Percentiles rank a stretch among this genome's conserved stretches.
These are phyloP conservation scores for Sarocladium oryzae DNA, from an alignment of 2,329 filamentous ascomycete genomes.

Conservation along the genomic window DNA sequence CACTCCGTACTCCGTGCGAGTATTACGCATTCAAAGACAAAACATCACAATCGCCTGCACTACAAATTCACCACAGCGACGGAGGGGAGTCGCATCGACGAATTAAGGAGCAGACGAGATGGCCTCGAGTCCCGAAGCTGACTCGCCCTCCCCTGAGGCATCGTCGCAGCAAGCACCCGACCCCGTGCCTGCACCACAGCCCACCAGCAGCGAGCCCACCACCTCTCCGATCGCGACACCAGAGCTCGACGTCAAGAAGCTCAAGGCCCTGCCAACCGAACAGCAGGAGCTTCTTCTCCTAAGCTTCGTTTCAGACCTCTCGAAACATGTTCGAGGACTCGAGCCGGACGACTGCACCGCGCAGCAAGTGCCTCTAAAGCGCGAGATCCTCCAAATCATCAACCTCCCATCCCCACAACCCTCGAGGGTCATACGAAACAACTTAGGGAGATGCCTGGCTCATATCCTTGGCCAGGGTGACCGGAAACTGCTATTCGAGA, in stretches of 20 bases:
- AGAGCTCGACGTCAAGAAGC: conserved; percentile 84
- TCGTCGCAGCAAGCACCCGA: conserved; percentile 15
- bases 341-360: conserved; percentile 74
- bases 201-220: conserved; percentile 31
- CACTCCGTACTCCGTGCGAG: too few relatives aligned
- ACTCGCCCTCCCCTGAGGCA: conserved; percentile 19
- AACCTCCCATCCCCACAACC: conserved; percentile 77
- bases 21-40: conserved; percentile 6
- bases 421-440: conserved; percentile 83
- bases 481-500: conserved; percentile 87
- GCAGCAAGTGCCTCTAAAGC: conserved; percentile 88
- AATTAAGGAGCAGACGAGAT: conserved; percentile 20
- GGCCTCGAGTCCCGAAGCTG: conserved; percentile 30
- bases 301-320: conserved; percentile 77
- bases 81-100: conserved; percentile 14
- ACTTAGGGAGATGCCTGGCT: conserved; percentile 76
- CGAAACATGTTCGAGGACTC: conserved; percentile 70
- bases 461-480: conserved; percentile 81
- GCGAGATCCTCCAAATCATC: conserved; percentile 89
- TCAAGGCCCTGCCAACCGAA: conserved; percentile 82
- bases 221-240: conserved; percentile 46
- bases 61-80: not conserved
- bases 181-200: conserved; percentile 19
- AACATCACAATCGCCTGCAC: conserved; percentile 6
- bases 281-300: conserved; percentile 94